phyloP scores from a whole-genome alignment of 2,329 filamentous ascomycete species.

The Podosphaera fusca region DNA sequence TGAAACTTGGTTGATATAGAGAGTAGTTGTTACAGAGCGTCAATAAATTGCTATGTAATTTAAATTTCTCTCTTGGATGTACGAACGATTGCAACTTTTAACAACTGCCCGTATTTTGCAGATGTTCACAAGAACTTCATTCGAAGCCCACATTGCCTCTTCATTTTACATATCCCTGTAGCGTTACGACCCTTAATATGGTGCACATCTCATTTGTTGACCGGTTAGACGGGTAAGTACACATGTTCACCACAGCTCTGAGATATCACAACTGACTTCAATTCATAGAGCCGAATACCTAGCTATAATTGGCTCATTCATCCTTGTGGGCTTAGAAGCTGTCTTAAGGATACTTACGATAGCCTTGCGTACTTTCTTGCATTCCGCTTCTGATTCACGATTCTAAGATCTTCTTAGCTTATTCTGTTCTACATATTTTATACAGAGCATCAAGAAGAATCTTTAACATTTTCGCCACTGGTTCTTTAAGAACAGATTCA shows the following conservation, averaged over 20 bases:
- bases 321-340: constrained; percentile 62
- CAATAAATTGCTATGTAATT: too few relatives aligned
- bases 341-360: constrained; percentile 70
- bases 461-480: constrained; percentile 60
- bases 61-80: too few relatives aligned
- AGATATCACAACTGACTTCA: constrained; percentile 3
- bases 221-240: constrained; percentile 19
- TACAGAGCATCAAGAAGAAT: constrained; percentile 62
- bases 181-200: constrained; percentile 7
- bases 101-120: too few relatives aligned
- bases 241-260: background rate
- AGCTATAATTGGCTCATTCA: constrained; percentile 61
- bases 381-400: background rate
- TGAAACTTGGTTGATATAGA: too few relatives aligned
- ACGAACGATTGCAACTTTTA: too few relatives aligned
- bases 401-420: constrained; percentile 26
- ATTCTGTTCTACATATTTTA: constrained; percentile 57
- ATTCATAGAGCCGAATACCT: constrained; percentile 54
- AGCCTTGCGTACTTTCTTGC: constrained; percentile 43
- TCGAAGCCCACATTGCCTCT: too few relatives aligned
- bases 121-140: too few relatives aligned
- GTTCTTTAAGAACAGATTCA: constrained; percentile 41
- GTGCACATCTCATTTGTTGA: constrained; percentile 21
- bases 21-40: too few relatives aligned
- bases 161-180: too few relatives aligned